Evolutionary conservation across 345 rosid species (phyloP).

Genomic region (Garcia nutans): DNA sequence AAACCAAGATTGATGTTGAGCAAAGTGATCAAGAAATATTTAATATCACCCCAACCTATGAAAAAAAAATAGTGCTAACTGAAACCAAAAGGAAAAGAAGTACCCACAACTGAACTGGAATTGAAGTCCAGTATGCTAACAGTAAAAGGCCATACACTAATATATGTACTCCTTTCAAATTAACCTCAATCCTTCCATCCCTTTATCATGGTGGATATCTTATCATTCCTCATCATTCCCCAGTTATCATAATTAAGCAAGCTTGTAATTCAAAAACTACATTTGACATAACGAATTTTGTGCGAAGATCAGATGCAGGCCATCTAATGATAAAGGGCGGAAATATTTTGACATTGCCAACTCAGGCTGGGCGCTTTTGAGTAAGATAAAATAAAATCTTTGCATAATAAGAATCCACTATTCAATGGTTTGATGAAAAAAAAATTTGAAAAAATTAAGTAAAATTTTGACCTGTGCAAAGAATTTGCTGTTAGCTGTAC

Average conservation of each 20-base stretch:
- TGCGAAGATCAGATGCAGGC: not conserved
- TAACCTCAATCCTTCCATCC: not conserved
- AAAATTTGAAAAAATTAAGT: not conserved
- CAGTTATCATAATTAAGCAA: not conserved
- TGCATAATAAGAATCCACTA: not conserved
- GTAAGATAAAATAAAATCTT: not conserved
- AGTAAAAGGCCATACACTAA: not conserved
- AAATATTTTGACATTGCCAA: not conserved
- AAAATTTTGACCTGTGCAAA: conserved; percentile 60
- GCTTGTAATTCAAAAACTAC: not conserved
- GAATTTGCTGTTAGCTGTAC: conserved; percentile 81
- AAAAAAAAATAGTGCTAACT: not conserved
- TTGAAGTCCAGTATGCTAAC: not conserved
- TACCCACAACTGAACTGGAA: not conserved
- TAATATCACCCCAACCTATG: not conserved
- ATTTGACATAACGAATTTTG: not conserved
- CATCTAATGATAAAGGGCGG: not conserved
- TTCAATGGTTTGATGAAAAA: not conserved
- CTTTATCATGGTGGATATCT: not conserved
- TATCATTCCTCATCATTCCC: not conserved
- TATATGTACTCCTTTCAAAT: not conserved
- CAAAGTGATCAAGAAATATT: not conserved
- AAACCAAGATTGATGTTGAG: not conserved
- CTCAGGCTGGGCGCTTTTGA: not conserved
- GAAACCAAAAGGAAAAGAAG: not conserved